Evolutionary conservation across 1,284 basidiomycete genomes (phyloP), one percentile per base, ranked within the genome.

Genomic region (Ceratobasidium sp.): DNA sequence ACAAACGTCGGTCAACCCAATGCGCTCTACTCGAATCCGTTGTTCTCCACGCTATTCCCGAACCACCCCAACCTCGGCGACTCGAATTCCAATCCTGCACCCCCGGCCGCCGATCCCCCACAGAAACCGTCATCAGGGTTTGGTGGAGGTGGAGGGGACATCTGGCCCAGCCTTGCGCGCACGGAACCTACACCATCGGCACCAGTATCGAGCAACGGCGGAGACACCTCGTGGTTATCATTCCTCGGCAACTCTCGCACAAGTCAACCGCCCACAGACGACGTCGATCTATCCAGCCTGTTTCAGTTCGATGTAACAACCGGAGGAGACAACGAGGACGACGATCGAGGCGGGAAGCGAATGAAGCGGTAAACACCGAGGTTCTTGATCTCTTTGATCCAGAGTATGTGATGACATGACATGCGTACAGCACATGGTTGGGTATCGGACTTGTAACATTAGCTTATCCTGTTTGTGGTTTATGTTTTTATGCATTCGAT

Each of bases 11-110:
- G 50, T 20, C 20, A 49, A 31, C 15, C 32, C 10, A 65, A 47
- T 22, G 49, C 49, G 12, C 35, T 65, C 13, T 53, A 65, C 62
- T 65, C 49, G 22, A 65, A 65, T 29, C 49, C 62, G 1, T 35
- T 65, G 31, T 65, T 65, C 25, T 65, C 49, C 29, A 65, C 49
- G n/a, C 27, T 65, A 49, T 65, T 53, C 62, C 62, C 60, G 22
- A 53, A 65, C 34, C 62, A 53, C 27, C 62, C 62, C 17, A 40
- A 40, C n/a, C 35, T 53, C 8, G 29, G 13, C 35, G 22, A 34
- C 40, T 3, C n/a, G 20, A 13, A 35, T 4, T 15, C 17, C 17
- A 22, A 22, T 22, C 17, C 17, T 17, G 17, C 43, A 15, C 43
- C 17, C 27, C 47, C 57, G 38, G 25, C 57, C 15, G 45, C 57